A percentile compares a stretch with the other conserved stretches of the same genome.
These are phyloP conservation scores for Acer negundo DNA, from an alignment of 345 rosid genomes.

Conservation along the genomic window DNA sequence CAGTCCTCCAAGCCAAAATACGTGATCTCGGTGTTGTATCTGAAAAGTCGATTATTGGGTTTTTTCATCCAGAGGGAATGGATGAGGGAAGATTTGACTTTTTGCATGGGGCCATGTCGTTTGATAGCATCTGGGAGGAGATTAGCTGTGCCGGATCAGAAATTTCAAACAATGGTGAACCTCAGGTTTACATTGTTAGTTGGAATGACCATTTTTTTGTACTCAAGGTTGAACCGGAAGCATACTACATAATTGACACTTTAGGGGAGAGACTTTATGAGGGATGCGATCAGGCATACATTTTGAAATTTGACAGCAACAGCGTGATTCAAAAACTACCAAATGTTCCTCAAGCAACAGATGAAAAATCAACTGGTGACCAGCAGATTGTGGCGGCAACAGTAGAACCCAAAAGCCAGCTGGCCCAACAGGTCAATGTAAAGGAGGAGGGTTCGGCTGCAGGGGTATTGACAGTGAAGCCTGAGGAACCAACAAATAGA, in stretches of 20 bases:
- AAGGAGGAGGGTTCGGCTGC: slow-evolving; percentile 37
- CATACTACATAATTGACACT: slow-evolving; percentile 89
- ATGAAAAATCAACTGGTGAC: slow-evolving; percentile 49
- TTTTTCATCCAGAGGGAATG: slow-evolving; percentile 84
- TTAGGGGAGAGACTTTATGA: slow-evolving; percentile 96
- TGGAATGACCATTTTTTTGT: slow-evolving; percentile 99
- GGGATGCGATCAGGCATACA: slow-evolving; percentile 93
- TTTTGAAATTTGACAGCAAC: slow-evolving; percentile 74
- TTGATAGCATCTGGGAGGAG: slow-evolving; percentile 96
- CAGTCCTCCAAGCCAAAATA: slow-evolving; percentile 84
- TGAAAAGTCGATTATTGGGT: slow-evolving; percentile 84
- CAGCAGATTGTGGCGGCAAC: slow-evolving; percentile 29
- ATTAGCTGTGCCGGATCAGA: slow-evolving; percentile 55
- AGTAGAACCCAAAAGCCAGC: slow-evolving; percentile 35
- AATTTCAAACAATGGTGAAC: slow-evolving; percentile 41
- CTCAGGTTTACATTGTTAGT: slow-evolving; percentile 82
- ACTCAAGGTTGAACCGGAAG: slow-evolving; percentile 78
- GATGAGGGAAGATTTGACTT: slow-evolving; percentile 76
- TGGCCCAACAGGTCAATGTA: slow-evolving; percentile 23
- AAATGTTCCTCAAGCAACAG: slow-evolving; percentile 32
- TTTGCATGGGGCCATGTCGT: slow-evolving; percentile 87
- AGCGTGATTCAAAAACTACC: slow-evolving; percentile 52
- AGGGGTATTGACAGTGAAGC: slow-evolving; percentile 18
- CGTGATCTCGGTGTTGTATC: slow-evolving; percentile 69
- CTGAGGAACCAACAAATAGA: slow-evolving; percentile 28